Evolutionary conservation across 2,329 filamentous ascomycete genomes (phyloP), one percentile per base, ranked within the genome.

Genomic region (Rosellinia necatrix): DNA sequence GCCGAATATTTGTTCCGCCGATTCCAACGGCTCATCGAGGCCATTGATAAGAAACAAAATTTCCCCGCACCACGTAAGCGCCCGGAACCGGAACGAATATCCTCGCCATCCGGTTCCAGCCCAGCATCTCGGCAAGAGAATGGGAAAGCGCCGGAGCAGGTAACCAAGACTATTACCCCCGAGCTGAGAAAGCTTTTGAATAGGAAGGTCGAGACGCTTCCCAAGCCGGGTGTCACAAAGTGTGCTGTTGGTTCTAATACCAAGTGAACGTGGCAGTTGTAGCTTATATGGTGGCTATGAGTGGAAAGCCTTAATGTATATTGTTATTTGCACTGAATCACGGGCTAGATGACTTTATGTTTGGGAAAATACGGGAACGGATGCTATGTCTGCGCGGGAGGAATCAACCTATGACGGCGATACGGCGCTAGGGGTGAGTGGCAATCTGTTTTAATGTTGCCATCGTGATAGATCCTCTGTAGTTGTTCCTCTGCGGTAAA

Each of bases 1-100:
- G 94, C 94, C 9, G 94, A 99, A 74, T 83, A 86, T 0, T 83
- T 99, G 2, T 99, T 96, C 78, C 86, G 85, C 60, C 87, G 90
- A 46, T 99, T 96, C 74, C 88, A 96, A 68, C 84, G 92, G 40
- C 88, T 91, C 1, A 89, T 99, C 9, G 91, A 97, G 68, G 89
- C 91, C 0, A 88, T 96, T 30, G 96, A 99, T 73, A 93, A 94
- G 76, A 96, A 94, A 72, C 81, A 88, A 48, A 92, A 90, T 68
- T 96, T 96, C 65, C 92, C 92, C 0, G 76, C 78, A 0, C 85
- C 81, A 54, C 70, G 75, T 67, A 40, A 60, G 50, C 49, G 49
- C 61, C 44, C 60, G 53, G 49, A 53, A 50, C 43, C 64, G 42
- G 25, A 55, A 40, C 15, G 61, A 13, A 34, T 62, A 4, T 44